A percentile compares a stretch with the other conserved stretches of the same genome.
Evolutionary conservation across 805 yeast genomes (phyloP).

Genomic region (Candida anglica): DNA sequence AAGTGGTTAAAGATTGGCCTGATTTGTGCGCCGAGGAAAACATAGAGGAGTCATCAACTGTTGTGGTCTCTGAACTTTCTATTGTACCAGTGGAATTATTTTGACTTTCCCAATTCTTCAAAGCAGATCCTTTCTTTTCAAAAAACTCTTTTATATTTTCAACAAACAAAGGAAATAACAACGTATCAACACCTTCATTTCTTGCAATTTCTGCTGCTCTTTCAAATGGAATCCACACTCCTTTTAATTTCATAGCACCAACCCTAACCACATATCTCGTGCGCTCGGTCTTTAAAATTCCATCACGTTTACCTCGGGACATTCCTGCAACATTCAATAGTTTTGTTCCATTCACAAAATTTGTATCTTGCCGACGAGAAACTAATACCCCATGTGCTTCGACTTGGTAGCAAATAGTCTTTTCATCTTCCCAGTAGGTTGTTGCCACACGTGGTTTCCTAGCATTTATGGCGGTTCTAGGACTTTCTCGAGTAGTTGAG

Average conservation of each 20-base stretch:
- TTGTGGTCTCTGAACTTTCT: too few relatives aligned
- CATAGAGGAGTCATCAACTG: too few relatives aligned
- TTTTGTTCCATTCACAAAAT: constrained; percentile 36
- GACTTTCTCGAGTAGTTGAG: too few relatives aligned
- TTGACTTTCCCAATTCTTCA: constrained; percentile 10
- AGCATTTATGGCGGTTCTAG: constrained; percentile 11
- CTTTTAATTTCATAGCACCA: constrained; percentile 38
- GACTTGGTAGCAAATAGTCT: constrained; percentile 35
- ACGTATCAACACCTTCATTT: constrained; percentile 32
- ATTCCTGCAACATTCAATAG: constrained; percentile 34
- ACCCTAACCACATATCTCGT: constrained; percentile 26
- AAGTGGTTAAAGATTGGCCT: too few relatives aligned
- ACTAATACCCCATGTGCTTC: constrained; percentile 28
- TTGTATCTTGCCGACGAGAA: constrained; percentile 31
- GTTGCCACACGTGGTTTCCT: constrained; percentile 32
- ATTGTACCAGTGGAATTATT: background rate
- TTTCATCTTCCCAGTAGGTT: constrained; percentile 34
- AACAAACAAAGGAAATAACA: constrained; percentile 31
- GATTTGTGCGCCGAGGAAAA: too few relatives aligned
- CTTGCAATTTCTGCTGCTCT: constrained; percentile 37
- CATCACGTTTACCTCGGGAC: constrained; percentile 39
- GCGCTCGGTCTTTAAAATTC: constrained; percentile 33
- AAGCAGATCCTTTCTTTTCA: constrained; percentile 18
- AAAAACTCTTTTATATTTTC: constrained; percentile 25
- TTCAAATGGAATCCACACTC: constrained; percentile 40